Percentiles rank a stretch among this genome's conserved stretches.
These are phyloP conservation scores for Calonectria pseudoturangicola DNA, from an alignment of 2,329 filamentous ascomycete genomes.

Conservation along the genomic window DNA sequence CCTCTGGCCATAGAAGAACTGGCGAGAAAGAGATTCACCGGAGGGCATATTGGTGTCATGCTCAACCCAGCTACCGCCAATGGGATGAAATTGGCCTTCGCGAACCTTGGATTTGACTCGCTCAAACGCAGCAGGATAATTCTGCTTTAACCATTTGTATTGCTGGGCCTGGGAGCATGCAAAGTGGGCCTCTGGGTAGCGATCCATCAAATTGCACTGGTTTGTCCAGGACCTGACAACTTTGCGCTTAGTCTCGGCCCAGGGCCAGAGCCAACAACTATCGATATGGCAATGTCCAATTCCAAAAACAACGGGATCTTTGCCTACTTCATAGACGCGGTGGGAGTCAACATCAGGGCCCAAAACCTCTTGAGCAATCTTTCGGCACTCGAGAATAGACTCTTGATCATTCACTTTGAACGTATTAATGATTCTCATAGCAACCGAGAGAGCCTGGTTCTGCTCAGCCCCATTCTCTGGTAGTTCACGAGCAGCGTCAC, in stretches of 20 bases:
- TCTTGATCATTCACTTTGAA: constrained; percentile 89
- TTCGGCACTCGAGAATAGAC: constrained; percentile 85
- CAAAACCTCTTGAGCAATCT: constrained; percentile 89
- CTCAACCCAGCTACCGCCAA: constrained; percentile 98
- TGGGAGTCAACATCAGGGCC: constrained; percentile 87
- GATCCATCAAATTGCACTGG: constrained; percentile 95
- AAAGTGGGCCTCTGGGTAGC: constrained; percentile 95
- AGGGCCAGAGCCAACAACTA: constrained; percentile 99
- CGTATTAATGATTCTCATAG: constrained; percentile 91
- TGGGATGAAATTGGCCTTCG: constrained; percentile 92
- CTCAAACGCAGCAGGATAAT: constrained; percentile 92
- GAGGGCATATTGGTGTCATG: constrained; percentile 98
- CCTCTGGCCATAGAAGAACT: constrained; percentile 96
- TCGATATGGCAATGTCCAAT: constrained; percentile 99
- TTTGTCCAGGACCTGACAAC: constrained; percentile 97
- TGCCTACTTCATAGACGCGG: constrained; percentile 86
- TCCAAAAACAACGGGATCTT: constrained; percentile 86
- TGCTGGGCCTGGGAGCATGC: constrained; percentile 96
- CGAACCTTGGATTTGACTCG: constrained; percentile 94
- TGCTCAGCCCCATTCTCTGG: constrained; percentile 91
- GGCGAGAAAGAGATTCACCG: constrained; percentile 93
- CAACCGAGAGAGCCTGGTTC: constrained; percentile 88
- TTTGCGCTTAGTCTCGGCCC: constrained; percentile 98
- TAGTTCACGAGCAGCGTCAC: constrained; percentile 93
- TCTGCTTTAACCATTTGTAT: constrained; percentile 95